A percentile compares a stretch with the other conserved stretches of the same genome.
phyloP scores from a whole-genome alignment of 2,329 filamentous ascomycete species.

The Phyllosticta citrichinensis region DNA sequence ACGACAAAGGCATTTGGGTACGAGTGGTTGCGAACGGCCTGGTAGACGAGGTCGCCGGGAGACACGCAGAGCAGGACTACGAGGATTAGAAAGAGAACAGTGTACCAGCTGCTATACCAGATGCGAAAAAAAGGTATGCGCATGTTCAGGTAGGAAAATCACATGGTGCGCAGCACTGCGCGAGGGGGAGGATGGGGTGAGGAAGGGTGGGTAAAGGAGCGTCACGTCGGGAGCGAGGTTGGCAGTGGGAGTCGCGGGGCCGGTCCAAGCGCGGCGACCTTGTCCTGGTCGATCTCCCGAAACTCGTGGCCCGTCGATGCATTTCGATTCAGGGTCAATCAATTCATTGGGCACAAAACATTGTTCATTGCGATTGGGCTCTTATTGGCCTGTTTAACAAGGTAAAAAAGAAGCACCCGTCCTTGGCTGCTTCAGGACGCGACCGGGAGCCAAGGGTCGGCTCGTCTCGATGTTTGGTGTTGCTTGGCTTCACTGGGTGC shows the following conservation, averaged over 20 bases:
- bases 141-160: conserved; percentile 17
- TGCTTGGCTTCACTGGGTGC: no score
- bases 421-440: no score
- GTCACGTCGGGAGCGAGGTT: not conserved
- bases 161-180: conserved; percentile 4
- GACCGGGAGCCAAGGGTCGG: no score
- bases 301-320: conserved; percentile 2
- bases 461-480: no score
- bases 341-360: not conserved
- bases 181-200: not conserved
- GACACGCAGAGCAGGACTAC: conserved; percentile 66
- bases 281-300: conserved; percentile 7
- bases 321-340: not conserved
- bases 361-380: not conserved
- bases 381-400: not conserved
- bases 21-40: conserved; percentile 57
- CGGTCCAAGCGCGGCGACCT: not conserved
- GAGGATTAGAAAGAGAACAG: conserved; percentile 63
- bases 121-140: conserved; percentile 59
- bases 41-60: conserved; percentile 67
- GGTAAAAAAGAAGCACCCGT: no score
- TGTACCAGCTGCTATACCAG: conserved; percentile 72
- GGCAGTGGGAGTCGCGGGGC: not conserved
- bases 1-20: conserved; percentile 78
- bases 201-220: not conserved